Base-by-base conservation (phyloP, 31 red algal genomes). In the Odonthalia washingtoniensis region DNA sequence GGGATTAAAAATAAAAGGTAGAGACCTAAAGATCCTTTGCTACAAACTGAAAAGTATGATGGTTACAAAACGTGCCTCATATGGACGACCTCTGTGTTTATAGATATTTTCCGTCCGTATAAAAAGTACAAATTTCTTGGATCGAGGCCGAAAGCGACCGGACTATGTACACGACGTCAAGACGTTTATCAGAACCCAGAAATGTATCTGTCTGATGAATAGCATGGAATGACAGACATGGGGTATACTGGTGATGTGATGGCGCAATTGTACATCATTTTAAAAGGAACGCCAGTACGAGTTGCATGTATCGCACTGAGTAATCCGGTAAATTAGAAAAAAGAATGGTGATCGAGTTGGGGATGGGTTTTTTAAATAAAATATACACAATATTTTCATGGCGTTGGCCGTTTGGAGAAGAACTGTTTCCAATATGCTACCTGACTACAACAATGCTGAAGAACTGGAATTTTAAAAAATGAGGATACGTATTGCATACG, bases 141-240 rank as follows among this genome's bases (percentile, higher is more conserved):
- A 30, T 43, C 31, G 82, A 24, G 2, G 36, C 69, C 3, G 67
- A 85, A 40, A 53, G 40, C 43, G 64, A 85, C 53, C 2, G 40
- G 35, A 52, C 5, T 35, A 46, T 85, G 3, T 86, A 75, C 2
- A 63, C 32, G 4, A 45, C 37, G 21, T 75, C 40, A 1, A 49
- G 61, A 35, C 40, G n/a, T 86, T 9, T 73, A 18, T 45, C 33
- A 5, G 14, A 3, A 85, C 2, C 32, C 37, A 16, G 2, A 57
- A 5, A 2, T 3, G 38, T 85, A 43, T 49, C 43, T 74, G 14
- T 72, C 82, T 30, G 36, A 39, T 14, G 75, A 46, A 53, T 3
- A 78, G n/a, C 75, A 78, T 53, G n/a, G 75, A 5, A 78, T 53
- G 75, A 44, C 30, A 3, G 82, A 85, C 42, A 85, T 85, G 69